Conservation (phyloP, 1,284 basidiomycete species). For the Trichosporon asahii region DNA sequence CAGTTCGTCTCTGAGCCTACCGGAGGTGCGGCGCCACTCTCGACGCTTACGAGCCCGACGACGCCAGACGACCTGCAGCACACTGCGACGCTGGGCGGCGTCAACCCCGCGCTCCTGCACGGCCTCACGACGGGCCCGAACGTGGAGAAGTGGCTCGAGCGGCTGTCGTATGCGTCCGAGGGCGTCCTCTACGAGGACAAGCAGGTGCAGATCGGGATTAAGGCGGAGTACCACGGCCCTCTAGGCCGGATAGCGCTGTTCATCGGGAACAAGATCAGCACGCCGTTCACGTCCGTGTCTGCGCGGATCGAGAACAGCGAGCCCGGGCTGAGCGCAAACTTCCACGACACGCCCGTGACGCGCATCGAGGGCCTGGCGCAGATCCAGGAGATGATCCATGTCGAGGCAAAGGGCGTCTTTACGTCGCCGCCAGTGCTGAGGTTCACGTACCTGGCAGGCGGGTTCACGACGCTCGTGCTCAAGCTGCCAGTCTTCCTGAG, state of each 20-base stretch:
- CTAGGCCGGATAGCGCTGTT: slow-evolving; percentile 89
- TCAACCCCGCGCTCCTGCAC: slow-evolving; percentile 51
- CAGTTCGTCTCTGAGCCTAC: slow-evolving; percentile 18
- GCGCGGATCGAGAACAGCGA: slow-evolving; percentile 73
- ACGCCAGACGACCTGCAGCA: slow-evolving; percentile 25
- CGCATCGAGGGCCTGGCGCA: slow-evolving; percentile 78
- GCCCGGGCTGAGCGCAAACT: slow-evolving; percentile 68
- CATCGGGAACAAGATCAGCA: slow-evolving; percentile 90
- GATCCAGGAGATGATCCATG: slow-evolving; percentile 84
- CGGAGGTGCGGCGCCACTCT: not conserved
- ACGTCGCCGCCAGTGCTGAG: slow-evolving; percentile 72
- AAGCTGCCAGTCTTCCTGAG: slow-evolving; percentile 80
- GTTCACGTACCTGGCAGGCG: slow-evolving; percentile 87
- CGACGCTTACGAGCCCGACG: slow-evolving; percentile 3
- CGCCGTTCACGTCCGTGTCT: slow-evolving; percentile 82
- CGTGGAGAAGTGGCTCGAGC: slow-evolving; percentile 84
- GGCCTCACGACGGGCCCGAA: slow-evolving; percentile 63
- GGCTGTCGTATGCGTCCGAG: slow-evolving; percentile 73
- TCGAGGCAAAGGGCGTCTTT: slow-evolving; percentile 91
- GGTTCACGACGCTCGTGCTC: slow-evolving; percentile 79
- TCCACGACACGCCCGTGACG: slow-evolving; percentile 79
- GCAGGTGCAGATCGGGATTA: slow-evolving; percentile 91
- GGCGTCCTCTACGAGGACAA: slow-evolving; percentile 95
- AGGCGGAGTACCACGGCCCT: slow-evolving; percentile 90
- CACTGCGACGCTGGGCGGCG: slow-evolving; percentile 44